Conservation (phyloP, 1,284 basidiomycete genomes). For the Tilletia walkeri region DNA sequence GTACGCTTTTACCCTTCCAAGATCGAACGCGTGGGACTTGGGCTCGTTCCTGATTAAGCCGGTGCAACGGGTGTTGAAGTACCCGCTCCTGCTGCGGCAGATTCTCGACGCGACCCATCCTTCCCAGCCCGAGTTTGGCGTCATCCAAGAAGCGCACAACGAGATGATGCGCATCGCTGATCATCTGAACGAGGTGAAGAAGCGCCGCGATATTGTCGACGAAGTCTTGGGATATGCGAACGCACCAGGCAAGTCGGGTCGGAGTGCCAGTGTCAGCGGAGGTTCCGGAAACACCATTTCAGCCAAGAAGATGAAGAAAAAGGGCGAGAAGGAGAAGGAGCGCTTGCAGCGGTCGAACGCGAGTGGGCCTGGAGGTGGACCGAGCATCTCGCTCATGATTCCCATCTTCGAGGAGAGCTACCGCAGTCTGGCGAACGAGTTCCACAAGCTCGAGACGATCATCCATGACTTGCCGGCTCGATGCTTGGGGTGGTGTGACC, state of each 20-base stretch:
- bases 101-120: conserved; percentile 69
- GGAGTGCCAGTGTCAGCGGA: neutral
- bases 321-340: conserved; percentile 39
- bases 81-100: conserved; percentile 87
- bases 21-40: conserved; percentile 85
- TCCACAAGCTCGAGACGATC: conserved; percentile 32
- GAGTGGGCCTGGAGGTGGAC: neutral
- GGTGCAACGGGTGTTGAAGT: conserved; percentile 93
- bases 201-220: conserved; percentile 71
- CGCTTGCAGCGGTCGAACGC: conserved; percentile 24
- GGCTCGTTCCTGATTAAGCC: conserved; percentile 83
- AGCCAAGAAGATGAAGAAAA: conserved; percentile 29
- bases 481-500: conserved; percentile 34
- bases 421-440: conserved; percentile 29
- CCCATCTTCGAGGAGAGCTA: conserved; percentile 34
- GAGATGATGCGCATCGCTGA: conserved; percentile 75
- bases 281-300: conserved; percentile 19
- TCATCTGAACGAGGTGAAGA: conserved; percentile 80
- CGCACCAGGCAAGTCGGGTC: neutral
- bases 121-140: conserved; percentile 70
- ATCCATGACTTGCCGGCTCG: conserved; percentile 29
- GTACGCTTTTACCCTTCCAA: conserved; percentile 1
- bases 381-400: conserved; percentile 23
- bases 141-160: conserved; percentile 66
- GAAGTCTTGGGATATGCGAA: conserved; percentile 21